Base-by-base conservation (phyloP, 495 filamentous ascomycete genomes). In the Podospora appendiculata region DNA sequence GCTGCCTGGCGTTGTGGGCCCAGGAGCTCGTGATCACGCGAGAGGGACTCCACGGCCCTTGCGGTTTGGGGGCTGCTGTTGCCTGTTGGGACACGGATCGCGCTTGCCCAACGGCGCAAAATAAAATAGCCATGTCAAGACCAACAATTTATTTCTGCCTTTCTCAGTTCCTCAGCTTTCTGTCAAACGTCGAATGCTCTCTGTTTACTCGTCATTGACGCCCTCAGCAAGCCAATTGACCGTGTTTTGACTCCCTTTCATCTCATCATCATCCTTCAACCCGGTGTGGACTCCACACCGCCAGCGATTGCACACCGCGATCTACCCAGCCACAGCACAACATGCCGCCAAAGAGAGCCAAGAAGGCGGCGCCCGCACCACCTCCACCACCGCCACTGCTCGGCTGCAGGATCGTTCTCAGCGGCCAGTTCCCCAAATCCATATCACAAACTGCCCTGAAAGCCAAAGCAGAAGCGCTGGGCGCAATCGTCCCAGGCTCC, bases 341-440 rank as follows among this genome's bases (percentile, higher is more conserved):
- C 32, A 68, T 68, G 65, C 54, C 61, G 18, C 61, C 61, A 1
- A 64, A 54, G 35, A 48, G 52, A 45, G 57, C 41, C 12, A 64
- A 63, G 51, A 65, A 59, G 48, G 61, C 55, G 13, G 44, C 56
- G 11, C 58, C 58, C 8, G 44, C 54, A 9, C 58, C 57, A 7
- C 47, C 66, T n/a, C 50, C 64, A 13, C 42, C 46, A 6, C 62
- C 55, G 3, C 58, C 71, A 1, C 57, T 82, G 13, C 65, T 73
- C 14, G 70, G 69, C 2, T 67, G 76, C 33, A 68, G 64, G 12
- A 72, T 89, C 39, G 78, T 75, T n/a, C 61, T 86, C 25, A 81
- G 79, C 53, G 85, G 86, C 17, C 74, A 75, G 0, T 81, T 88
- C 47, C 72, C 76, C 0, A 71, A 72, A 7, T 65, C 67, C 25